A percentile compares a stretch with the other conserved stretches of the same genome.
phyloP scores from a whole-genome alignment of 2,329 filamentous ascomycete species.

The Pleurostoma richardsiae region DNA sequence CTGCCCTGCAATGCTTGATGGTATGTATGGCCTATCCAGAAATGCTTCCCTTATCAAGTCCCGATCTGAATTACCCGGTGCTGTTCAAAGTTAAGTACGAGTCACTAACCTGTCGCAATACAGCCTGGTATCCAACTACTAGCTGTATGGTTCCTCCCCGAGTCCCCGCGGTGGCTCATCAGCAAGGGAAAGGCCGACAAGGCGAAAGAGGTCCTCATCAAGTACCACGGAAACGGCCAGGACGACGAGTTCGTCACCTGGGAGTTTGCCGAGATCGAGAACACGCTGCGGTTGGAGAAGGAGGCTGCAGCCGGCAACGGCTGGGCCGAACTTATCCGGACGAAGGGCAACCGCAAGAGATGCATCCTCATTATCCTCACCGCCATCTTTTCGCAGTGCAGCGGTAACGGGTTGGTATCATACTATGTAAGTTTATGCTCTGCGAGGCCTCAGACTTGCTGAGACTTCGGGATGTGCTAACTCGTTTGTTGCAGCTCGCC shows the following conservation, averaged over 20 bases:
- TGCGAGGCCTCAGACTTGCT: too few species aligned
- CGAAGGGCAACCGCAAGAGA: constrained; percentile 6
- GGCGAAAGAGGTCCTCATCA: constrained; percentile 36
- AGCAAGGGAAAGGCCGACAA: constrained; percentile 23
- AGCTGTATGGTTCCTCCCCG: constrained; percentile 50
- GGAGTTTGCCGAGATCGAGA: constrained; percentile 40
- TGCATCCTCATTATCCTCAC: constrained; percentile 20
- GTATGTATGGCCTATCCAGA: not conserved
- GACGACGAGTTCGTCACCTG: constrained; percentile 35
- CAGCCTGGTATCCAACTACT: constrained; percentile 37
- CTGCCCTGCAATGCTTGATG: constrained; percentile 34
- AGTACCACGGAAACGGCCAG: constrained; percentile 40
- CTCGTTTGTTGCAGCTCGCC: not conserved
- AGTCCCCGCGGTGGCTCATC: constrained; percentile 32
- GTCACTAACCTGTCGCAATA: not conserved
- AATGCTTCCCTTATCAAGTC: constrained; percentile 6
- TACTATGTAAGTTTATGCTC: constrained; percentile 18
- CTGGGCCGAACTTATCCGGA: constrained; percentile 29
- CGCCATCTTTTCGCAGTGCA: constrained; percentile 20
- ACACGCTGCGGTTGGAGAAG: constrained; percentile 37
- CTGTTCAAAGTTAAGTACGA: too few species aligned
- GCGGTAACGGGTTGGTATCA: constrained; percentile 9
- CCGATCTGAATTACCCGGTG: too few species aligned
- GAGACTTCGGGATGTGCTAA: too few species aligned
- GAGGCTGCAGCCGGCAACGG: constrained; percentile 27